Percentiles rank a stretch among this genome's conserved stretches.
Conservation (phyloP, 371 early-diverging fungal genomes). For the Actinomucor elegans region DNA sequence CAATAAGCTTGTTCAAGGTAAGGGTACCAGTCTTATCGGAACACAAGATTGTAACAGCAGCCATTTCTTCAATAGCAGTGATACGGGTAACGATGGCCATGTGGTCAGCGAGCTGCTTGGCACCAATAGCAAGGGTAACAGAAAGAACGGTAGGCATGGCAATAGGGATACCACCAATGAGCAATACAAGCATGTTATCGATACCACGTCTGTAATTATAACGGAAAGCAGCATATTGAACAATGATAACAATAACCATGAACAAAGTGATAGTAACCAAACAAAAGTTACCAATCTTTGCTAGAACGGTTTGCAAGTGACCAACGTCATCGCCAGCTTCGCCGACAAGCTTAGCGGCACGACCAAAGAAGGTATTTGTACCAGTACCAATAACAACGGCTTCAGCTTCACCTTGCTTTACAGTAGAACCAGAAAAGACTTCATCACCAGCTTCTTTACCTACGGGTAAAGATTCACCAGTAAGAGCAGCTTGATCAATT, state of each 20-base stretch:
- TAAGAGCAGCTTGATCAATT: slow-evolving; percentile 82
- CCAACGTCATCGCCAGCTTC: slow-evolving; percentile 80
- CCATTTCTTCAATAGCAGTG: slow-evolving; percentile 89
- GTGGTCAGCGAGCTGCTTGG: slow-evolving; percentile 89
- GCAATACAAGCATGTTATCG: slow-evolving; percentile 71
- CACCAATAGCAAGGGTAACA: slow-evolving; percentile 92
- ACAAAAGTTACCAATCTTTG: slow-evolving; percentile 89
- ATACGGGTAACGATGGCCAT: slow-evolving; percentile 90
- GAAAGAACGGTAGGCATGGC: slow-evolving; percentile 85
- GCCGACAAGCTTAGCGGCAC: slow-evolving; percentile 81
- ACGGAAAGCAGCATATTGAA: slow-evolving; percentile 79
- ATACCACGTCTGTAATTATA: slow-evolving; percentile 68
- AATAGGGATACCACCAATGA: slow-evolving; percentile 80
- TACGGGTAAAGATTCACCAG: slow-evolving; percentile 81
- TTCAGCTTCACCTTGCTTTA: slow-evolving; percentile 90
- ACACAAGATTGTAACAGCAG: slow-evolving; percentile 91
- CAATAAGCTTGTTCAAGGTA: slow-evolving; percentile 88
- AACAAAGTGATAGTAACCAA: slow-evolving; percentile 66
- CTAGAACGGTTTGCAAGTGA: slow-evolving; percentile 87
- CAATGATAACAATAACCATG: slow-evolving; percentile 77
- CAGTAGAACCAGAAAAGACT: slow-evolving; percentile 78
- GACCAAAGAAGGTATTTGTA: slow-evolving; percentile 85
- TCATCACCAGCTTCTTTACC: slow-evolving; percentile 70
- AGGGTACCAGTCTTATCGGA: slow-evolving; percentile 97
- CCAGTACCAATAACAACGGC: slow-evolving; percentile 88